Conservation (phyloP, 768 basidiomycete genomes). For the Tricholoma bakamatsutake region DNA sequence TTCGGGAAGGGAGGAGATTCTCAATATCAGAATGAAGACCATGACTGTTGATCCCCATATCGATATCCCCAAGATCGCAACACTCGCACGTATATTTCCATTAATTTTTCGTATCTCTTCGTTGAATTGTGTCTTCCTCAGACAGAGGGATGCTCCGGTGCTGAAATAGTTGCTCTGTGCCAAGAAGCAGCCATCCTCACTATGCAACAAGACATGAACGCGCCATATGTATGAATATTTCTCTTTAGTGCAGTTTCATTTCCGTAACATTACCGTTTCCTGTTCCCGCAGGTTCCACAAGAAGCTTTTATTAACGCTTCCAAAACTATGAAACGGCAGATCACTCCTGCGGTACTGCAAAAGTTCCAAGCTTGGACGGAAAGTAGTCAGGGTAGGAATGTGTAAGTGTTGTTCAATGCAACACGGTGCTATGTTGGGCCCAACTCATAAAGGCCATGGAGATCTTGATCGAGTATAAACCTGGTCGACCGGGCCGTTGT, state of each 20-base stretch:
- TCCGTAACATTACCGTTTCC: neutral
- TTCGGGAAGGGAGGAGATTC: slow-evolving; percentile 75
- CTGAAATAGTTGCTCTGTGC: slow-evolving; percentile 86
- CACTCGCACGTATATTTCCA: slow-evolving; percentile 43
- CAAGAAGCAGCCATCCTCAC: slow-evolving; percentile 93
- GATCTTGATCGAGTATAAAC: too few species aligned
- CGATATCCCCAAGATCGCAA: slow-evolving; percentile 61
- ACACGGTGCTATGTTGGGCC: too few species aligned
- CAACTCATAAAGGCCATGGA: too few species aligned
- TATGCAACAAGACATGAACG: slow-evolving; percentile 83
- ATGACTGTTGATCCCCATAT: slow-evolving; percentile 80
- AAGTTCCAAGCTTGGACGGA: slow-evolving; percentile 68
- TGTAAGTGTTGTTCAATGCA: slow-evolving; percentile 1
- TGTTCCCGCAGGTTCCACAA: slow-evolving; percentile 59
- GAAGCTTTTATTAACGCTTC: slow-evolving; percentile 73
- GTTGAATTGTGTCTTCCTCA: slow-evolving; percentile 23
- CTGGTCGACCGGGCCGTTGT: too few species aligned
- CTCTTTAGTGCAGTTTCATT: neutral
- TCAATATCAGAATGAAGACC: slow-evolving; percentile 64
- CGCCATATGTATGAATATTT: slow-evolving; percentile 54
- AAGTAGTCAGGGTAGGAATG: slow-evolving; percentile 16
- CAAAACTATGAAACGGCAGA: slow-evolving; percentile 64
- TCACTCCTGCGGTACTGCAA: slow-evolving; percentile 72
- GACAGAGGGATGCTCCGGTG: slow-evolving; percentile 96
- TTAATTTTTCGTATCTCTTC: neutral